phyloP scores from a whole-genome alignment of 768 basidiomycete species.

The Tephrocybe sp. region DNA sequence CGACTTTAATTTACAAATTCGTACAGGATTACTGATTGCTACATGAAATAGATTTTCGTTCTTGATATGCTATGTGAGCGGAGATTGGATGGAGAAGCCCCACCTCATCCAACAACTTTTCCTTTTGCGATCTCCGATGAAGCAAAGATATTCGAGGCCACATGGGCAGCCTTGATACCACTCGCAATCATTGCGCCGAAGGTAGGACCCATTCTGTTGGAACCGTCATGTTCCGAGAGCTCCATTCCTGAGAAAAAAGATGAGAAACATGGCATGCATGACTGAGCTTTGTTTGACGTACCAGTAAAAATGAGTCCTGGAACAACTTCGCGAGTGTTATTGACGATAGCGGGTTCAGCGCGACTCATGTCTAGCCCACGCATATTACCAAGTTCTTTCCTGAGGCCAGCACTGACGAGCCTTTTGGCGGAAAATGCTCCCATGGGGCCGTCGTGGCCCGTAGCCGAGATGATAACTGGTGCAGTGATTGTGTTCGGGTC shows the following conservation, averaged over 20 bases:
- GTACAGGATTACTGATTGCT: not conserved
- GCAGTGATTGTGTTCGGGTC: constrained; percentile 84
- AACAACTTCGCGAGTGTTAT: constrained; percentile 70
- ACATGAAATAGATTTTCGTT: not conserved
- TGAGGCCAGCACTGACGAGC: constrained; percentile 69
- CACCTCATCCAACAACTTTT: constrained; percentile 43
- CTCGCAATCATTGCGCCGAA: constrained; percentile 81
- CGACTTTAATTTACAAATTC: not conserved
- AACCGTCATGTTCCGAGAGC: constrained; percentile 76
- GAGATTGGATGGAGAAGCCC: not conserved
- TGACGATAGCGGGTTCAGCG: constrained; percentile 80
- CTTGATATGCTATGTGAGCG: not conserved
- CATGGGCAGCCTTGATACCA: constrained; percentile 69
- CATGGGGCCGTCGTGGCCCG: constrained; percentile 78
- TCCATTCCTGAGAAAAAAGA: constrained; percentile 62
- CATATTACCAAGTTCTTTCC: constrained; percentile 78
- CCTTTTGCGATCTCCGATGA: constrained; percentile 49
- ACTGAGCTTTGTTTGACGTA: constrained; percentile 26
- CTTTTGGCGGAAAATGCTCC: constrained; percentile 82
- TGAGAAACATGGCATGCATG: not conserved
- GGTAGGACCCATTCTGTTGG: constrained; percentile 75
- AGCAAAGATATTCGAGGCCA: constrained; percentile 54
- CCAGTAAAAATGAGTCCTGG: constrained; percentile 76
- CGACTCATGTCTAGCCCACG: constrained; percentile 77
- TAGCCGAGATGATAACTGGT: constrained; percentile 67